These are phyloP conservation scores for Plectosphaerella cucumerina DNA, from an alignment of 2,329 filamentous ascomycete species.

Conservation along the genomic window DNA sequence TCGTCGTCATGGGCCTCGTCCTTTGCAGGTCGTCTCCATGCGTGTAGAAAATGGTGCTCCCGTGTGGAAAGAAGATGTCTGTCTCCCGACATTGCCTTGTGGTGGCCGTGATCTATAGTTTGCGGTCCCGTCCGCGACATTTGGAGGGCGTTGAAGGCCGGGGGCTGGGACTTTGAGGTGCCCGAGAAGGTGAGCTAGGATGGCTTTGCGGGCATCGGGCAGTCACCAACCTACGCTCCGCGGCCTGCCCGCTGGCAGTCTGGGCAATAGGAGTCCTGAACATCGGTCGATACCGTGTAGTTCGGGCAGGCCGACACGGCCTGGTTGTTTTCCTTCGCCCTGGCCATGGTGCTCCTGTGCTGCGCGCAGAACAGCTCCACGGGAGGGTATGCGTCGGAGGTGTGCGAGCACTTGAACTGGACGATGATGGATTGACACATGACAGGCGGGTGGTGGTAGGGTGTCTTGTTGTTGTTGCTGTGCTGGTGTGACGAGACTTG, in stretches of 20 bases:
- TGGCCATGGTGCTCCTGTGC: slow-evolving; percentile 2
- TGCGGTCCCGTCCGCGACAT: neutral
- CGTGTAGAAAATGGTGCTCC: too few species aligned
- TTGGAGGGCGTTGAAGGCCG: neutral
- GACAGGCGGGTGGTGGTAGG: neutral
- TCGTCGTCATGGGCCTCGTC: too few species aligned
- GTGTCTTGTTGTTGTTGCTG: neutral
- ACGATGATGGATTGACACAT: slow-evolving; percentile 1
- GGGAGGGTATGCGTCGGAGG: neutral
- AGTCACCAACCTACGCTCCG: slow-evolving; percentile 11
- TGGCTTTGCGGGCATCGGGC: neutral
- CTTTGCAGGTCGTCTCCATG: too few species aligned
- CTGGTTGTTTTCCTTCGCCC: slow-evolving; percentile 2
- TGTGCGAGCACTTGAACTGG: slow-evolving; percentile 6
- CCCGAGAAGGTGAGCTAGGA: neutral
- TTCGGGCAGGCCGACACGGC: neutral
- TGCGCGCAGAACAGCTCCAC: neutral
- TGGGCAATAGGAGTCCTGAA: slow-evolving; percentile 3
- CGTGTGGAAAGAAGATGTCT: neutral
- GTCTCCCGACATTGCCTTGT: neutral
- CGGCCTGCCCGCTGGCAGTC: slow-evolving; percentile 6
- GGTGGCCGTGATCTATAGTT: neutral
- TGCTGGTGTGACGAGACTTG: neutral
- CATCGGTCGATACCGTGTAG: neutral
- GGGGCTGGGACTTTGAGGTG: neutral